These are phyloP conservation scores for Annona squamosa DNA, from an alignment of 164 flowering plant species.

Conservation along the genomic window DNA sequence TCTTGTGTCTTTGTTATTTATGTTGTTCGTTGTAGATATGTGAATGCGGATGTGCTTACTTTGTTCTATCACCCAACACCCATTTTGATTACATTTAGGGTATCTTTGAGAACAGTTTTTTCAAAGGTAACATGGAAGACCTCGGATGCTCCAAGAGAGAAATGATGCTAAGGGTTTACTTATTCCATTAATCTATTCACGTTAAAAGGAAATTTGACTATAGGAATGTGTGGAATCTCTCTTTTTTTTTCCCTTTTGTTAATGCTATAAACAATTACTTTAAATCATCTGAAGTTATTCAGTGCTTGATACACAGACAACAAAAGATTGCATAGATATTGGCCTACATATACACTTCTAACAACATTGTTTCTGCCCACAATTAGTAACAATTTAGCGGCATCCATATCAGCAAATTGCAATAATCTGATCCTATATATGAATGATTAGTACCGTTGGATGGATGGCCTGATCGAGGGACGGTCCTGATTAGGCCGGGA, in stretches of 20 bases:
- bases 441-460: background rate
- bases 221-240: background rate
- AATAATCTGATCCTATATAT: background rate
- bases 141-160: background rate
- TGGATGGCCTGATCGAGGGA: background rate
- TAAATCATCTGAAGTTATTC: background rate
- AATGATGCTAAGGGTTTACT: background rate
- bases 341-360: background rate
- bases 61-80: too few species aligned
- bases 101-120: background rate
- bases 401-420: background rate
- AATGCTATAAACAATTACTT: background rate
- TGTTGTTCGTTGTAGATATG: too few species aligned
- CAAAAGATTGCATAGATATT: background rate
- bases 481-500: background rate
- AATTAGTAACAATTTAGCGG: background rate
- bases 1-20: too few species aligned
- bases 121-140: background rate
- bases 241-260: background rate
- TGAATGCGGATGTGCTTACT: too few species aligned
- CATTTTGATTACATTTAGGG: background rate
- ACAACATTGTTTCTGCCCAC: background rate
- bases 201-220: background rate
- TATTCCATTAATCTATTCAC: background rate
- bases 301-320: background rate